phyloP scores from a whole-genome alignment of 352 stramenopile species.

The Phytophthora tubulina region DNA sequence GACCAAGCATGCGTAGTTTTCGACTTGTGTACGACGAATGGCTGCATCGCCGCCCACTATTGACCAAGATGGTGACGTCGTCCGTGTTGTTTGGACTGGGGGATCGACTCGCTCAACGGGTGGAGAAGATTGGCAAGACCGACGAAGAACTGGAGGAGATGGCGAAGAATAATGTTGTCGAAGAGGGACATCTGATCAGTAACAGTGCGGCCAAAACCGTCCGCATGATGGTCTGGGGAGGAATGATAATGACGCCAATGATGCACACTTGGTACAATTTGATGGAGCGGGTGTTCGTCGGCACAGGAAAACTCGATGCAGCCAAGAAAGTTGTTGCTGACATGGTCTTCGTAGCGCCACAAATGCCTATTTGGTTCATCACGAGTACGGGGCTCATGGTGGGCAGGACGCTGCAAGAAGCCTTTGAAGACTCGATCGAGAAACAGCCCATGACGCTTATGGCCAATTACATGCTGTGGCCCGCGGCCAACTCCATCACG shows the following conservation, averaged over 20 bases:
- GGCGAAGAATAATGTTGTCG: slow-evolving; percentile 7
- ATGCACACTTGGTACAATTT: slow-evolving; percentile 93
- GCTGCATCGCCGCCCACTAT: slow-evolving; percentile 49
- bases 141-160: slow-evolving; percentile 27
- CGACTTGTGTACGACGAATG: slow-evolving; percentile 55
- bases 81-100: slow-evolving; percentile 61
- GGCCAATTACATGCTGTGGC: slow-evolving; percentile 51
- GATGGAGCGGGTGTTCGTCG: slow-evolving; percentile 62
- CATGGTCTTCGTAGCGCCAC: slow-evolving; percentile 44
- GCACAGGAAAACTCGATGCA: slow-evolving; percentile 31
- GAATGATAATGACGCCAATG: slow-evolving; percentile 83
- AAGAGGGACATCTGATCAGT: slow-evolving; percentile 24
- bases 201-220: slow-evolving; percentile 39
- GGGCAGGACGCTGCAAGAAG: slow-evolving; percentile 28
- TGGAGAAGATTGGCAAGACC: slow-evolving; percentile 34
- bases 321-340: slow-evolving; percentile 48
- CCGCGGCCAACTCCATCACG: slow-evolving; percentile 41
- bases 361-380: slow-evolving; percentile 46
- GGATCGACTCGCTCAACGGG: slow-evolving; percentile 52
- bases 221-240: slow-evolving; percentile 87
- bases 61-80: slow-evolving; percentile 72
- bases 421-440: slow-evolving; percentile 35
- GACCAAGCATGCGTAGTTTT: slow-evolving; percentile 43
- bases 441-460: slow-evolving; percentile 41
- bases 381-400: slow-evolving; percentile 44